Percentiles rank a stretch among this genome's conserved stretches.
Conservation (phyloP, 192 early-diverging fungal species). For the Podila epicladia region DNA sequence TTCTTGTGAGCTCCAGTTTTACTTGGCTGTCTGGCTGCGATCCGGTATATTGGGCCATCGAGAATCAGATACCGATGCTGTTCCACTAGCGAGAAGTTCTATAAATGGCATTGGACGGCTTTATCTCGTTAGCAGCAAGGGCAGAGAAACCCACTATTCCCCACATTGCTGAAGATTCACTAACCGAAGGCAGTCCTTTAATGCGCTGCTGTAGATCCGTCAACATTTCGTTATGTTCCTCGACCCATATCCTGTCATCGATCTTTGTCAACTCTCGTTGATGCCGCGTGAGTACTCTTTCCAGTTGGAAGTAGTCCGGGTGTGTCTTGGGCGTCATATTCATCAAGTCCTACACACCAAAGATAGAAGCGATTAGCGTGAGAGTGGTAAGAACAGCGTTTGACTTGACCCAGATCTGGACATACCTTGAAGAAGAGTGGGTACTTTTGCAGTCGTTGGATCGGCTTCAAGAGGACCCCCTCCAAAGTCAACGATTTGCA, state of each 20-base stretch:
- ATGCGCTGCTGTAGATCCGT: slow-evolving; percentile 45
- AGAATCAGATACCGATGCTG: slow-evolving; percentile 44
- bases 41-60: slow-evolving; percentile 43
- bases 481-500: slow-evolving; percentile 54
- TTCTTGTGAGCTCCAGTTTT: slow-evolving; percentile 8
- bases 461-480: slow-evolving; percentile 55
- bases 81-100: slow-evolving; percentile 48
- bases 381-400: no score
- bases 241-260: slow-evolving; percentile 49
- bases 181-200: slow-evolving; percentile 40
- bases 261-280: slow-evolving; percentile 41
- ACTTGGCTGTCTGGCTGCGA: slow-evolving; percentile 27
- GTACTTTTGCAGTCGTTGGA: slow-evolving; percentile 58
- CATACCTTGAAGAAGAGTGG: slow-evolving; percentile 59
- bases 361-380: not conserved
- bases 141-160: no score
- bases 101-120: not conserved
- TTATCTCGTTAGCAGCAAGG: not conserved
- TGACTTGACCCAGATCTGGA: no score
- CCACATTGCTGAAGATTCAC: not conserved
- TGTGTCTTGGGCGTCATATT: slow-evolving; percentile 24
- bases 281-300: slow-evolving; percentile 27
- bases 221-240: slow-evolving; percentile 47
- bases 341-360: slow-evolving; percentile 20
- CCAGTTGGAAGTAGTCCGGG: slow-evolving; percentile 26